Evolutionary conservation across 345 rosid species (phyloP).

Genomic region (Syzygium jambos): DNA sequence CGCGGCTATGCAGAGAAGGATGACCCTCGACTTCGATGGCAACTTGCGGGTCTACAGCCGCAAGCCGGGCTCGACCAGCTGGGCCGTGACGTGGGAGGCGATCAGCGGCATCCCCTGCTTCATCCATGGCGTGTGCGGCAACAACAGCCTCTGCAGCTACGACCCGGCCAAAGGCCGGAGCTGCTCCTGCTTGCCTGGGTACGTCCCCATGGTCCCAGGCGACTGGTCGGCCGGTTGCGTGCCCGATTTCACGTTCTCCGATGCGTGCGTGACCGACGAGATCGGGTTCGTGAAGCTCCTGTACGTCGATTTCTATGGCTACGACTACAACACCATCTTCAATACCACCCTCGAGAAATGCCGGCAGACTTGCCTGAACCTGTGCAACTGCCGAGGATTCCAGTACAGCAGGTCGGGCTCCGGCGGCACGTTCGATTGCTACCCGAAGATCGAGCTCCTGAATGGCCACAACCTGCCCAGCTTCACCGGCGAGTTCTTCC

Average conservation of each 20-base stretch:
- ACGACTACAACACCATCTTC: not conserved
- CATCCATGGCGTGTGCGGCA: slow-evolving; percentile 28
- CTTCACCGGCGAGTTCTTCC: slow-evolving; percentile 8
- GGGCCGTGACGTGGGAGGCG: slow-evolving; percentile 27
- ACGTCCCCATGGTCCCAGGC: not conserved
- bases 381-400: slow-evolving; percentile 18
- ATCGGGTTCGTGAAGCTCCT: not conserved
- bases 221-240: slow-evolving; percentile 28
- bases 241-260: slow-evolving; percentile 1
- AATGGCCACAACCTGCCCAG: slow-evolving; percentile 11
- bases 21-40: slow-evolving; percentile 37
- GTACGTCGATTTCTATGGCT: slow-evolving; percentile 16
- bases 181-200: slow-evolving; percentile 28
- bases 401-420: not conserved
- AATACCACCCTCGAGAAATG: slow-evolving; percentile 4
- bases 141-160: slow-evolving; percentile 19
- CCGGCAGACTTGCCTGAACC: not conserved
- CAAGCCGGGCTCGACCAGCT: not conserved
- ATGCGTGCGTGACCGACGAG: not conserved
- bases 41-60: slow-evolving; percentile 26
- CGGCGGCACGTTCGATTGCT: not conserved
- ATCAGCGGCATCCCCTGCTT: slow-evolving; percentile 1
- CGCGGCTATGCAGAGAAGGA: slow-evolving; percentile 1
- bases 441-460: slow-evolving; percentile 3
- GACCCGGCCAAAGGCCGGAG: not conserved